Base-by-base conservation (phyloP, 495 filamentous ascomycete genomes). In the Cryomyces minteri region DNA sequence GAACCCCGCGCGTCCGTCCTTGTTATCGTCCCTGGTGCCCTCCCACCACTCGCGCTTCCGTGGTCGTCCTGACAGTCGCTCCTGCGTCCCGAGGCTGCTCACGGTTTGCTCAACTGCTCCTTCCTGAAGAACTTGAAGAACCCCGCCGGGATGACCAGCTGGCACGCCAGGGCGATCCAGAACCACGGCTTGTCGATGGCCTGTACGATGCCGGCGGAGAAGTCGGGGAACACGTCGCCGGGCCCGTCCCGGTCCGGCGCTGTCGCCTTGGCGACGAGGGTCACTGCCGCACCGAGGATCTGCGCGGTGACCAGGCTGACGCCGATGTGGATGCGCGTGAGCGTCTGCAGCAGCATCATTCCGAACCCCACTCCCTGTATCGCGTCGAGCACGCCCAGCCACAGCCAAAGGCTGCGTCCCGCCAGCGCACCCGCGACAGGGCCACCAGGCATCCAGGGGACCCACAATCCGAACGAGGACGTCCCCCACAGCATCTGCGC, bases 71-170 rank as follows among this genome's bases (percentile, higher is more conserved):
- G 18, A 1, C 18, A 25, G 2, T 25, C 18, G 18, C 2, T 25
- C 18, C 18, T 25, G 18, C 2, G 18, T 2, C 18, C 18, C 18
- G 18, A 1, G 18, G 18, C 18, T 25, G 18, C 18, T 25, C 18
- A 61, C 41, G 78, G 79, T 65, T 83, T 83, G 37, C 66, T 68
- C 37, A 82, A 68, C 56, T 82, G 78, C 58, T 81, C 79, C 64
- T 78, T 80, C 31, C 79, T 65, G 67, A 82, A 83, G 62, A 80
- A 81, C 54, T 71, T 63, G 40, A 79, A 69, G 61, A 78, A 83
- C 1, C 79, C 77, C 37, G 72, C 57, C 50, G 76, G 79, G 45
- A 84, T 74, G 18, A 70, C 58, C 41, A 79, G 51, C 56, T 86
- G 80, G 43, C 71, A 65, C 4, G 69, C 40, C 5, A 84, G 50